phyloP scores from a whole-genome alignment of 805 yeast genomes.

The Candida fluviatilis region DNA sequence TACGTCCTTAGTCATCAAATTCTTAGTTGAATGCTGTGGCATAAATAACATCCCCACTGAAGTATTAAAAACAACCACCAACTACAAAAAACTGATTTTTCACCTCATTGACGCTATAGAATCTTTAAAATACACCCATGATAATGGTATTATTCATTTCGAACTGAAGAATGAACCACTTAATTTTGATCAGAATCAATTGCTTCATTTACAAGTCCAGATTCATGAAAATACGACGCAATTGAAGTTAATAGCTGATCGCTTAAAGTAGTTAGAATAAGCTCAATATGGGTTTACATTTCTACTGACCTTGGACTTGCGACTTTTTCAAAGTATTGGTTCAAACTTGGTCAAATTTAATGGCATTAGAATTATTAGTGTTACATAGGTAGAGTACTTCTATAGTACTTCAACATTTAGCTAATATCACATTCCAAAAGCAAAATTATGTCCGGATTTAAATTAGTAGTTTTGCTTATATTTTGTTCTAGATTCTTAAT shows the following conservation, averaged over 20 bases:
- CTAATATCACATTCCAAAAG: no score
- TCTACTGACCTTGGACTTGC: no score
- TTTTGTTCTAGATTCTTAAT: no score
- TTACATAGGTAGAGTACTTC: no score
- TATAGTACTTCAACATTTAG: no score
- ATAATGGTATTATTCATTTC: neutral
- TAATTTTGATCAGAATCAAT: neutral
- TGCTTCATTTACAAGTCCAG: neutral
- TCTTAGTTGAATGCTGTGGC: slow-evolving; percentile 13
- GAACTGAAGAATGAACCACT: neutral
- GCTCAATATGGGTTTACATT: no score
- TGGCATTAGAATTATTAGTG: no score
- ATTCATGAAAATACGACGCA: neutral
- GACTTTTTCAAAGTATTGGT: no score
- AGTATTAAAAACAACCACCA: slow-evolving; percentile 8
- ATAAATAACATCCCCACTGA: slow-evolving; percentile 13
- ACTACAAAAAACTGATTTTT: slow-evolving; percentile 5
- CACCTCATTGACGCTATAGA: slow-evolving; percentile 5
- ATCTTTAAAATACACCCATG: slow-evolving; percentile 1
- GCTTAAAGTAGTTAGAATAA: neutral
- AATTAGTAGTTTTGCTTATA: no score
- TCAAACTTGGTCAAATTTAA: no score
- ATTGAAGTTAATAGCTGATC: neutral
- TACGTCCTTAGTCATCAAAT: slow-evolving; percentile 12
- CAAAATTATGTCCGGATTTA: no score